Conservation (phyloP, 352 stramenopile genomes). For the Hyaloperonospora arabidopsidis region DNA sequence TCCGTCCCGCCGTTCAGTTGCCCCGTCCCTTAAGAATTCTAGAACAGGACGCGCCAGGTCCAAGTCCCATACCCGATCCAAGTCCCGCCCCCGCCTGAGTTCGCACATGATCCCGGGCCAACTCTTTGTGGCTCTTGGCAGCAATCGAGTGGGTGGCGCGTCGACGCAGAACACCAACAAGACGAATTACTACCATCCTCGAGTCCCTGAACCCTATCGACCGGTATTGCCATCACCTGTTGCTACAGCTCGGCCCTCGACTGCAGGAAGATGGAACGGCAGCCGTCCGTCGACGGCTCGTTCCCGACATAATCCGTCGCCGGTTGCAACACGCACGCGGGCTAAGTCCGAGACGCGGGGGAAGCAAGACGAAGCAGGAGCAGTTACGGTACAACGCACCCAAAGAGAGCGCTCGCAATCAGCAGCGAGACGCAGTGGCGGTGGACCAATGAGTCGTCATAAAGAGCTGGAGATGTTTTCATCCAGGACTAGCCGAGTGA, state of each 20-base stretch:
- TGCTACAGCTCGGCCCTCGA: constrained; percentile 26
- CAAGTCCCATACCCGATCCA: constrained; percentile 36
- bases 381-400: constrained; percentile 8
- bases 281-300: not conserved
- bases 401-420: constrained; percentile 32
- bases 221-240: not conserved
- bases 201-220: constrained; percentile 7
- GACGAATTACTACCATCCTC: constrained; percentile 24
- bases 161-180: constrained; percentile 37
- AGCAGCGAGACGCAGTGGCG: constrained; percentile 22
- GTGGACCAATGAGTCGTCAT: constrained; percentile 4
- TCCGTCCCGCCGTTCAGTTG: constrained; percentile 5
- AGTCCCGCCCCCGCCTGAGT: not conserved
- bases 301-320: constrained; percentile 14
- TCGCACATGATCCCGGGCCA: constrained; percentile 25
- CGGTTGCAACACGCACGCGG: constrained; percentile 24
- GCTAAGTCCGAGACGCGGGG: constrained; percentile 38
- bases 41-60: constrained; percentile 40
- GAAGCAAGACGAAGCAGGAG: constrained; percentile 12
- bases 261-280: not conserved
- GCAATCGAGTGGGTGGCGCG: constrained; percentile 10
- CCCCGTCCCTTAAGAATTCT: constrained; percentile 4
- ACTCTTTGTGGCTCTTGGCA: constrained; percentile 47
- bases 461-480: constrained; percentile 2
- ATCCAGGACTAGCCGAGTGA: constrained; percentile 1